A percentile compares a stretch with the other conserved stretches of the same genome.
Conservation (phyloP, 2,329 filamentous ascomycete species). For the Aspergillus transmontanensis region DNA sequence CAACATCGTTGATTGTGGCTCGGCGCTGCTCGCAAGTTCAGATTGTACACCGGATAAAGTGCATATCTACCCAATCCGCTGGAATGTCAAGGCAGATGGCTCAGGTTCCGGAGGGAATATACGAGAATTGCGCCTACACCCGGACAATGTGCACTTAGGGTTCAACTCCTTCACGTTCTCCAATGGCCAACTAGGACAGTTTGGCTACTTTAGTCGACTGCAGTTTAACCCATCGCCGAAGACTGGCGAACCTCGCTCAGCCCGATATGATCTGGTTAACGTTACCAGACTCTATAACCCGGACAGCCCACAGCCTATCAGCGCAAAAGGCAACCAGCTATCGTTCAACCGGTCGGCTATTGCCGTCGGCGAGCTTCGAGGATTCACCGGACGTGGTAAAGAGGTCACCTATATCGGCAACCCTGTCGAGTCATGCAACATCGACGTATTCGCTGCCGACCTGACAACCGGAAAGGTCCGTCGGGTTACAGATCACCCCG, state of each 20-base stretch:
- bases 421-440: constrained; percentile 47
- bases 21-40: constrained; percentile 34
- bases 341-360: constrained; percentile 35
- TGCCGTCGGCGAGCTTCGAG: constrained; percentile 48
- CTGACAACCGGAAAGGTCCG: constrained; percentile 45
- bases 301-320: constrained; percentile 21
- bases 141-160: constrained; percentile 48
- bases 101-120: constrained; percentile 33
- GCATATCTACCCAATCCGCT: constrained; percentile 47
- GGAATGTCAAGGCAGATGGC: constrained; percentile 37
- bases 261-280: constrained; percentile 46
- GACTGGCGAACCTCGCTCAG: constrained; percentile 29
- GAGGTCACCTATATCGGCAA: constrained; percentile 48
- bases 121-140: constrained; percentile 51
- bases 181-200: constrained; percentile 28
- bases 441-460: constrained; percentile 49
- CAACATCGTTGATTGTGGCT: constrained; percentile 42
- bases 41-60: constrained; percentile 41
- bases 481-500: constrained; percentile 48
- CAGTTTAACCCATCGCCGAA: constrained; percentile 43
- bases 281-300: constrained; percentile 40
- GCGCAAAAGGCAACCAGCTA: constrained; percentile 29
- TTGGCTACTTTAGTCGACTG: constrained; percentile 42
- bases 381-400: constrained; percentile 46
- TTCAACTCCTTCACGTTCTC: constrained; percentile 42